Evolutionary conservation across 2,329 filamentous ascomycete genomes (phyloP).

Genomic region (Pyrenophora graminea): DNA sequence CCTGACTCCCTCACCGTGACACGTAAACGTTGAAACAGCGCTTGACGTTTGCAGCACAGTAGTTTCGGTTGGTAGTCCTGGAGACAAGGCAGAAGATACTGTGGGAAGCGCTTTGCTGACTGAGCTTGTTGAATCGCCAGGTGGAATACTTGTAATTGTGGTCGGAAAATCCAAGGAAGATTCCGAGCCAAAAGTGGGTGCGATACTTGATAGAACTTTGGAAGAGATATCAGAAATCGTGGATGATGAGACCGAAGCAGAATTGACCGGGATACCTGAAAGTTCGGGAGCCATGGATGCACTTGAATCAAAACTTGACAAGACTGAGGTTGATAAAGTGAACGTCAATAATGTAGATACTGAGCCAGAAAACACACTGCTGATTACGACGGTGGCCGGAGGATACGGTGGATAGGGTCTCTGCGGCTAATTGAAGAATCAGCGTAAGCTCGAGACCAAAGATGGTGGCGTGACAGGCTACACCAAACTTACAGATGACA

Average conservation of each 20-base stretch:
- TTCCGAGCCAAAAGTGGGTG: not conserved
- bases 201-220: not conserved
- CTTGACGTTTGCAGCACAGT: not conserved
- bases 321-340: not conserved
- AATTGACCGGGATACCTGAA: not conserved
- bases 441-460: not conserved
- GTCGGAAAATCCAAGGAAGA: not conserved
- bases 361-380: not conserved
- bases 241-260: not conserved
- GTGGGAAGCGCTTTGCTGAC: not conserved
- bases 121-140: no score
- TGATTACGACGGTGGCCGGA: not conserved
- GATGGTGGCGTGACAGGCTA: not conserved
- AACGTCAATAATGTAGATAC: not conserved
- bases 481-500: not conserved
- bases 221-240: not conserved
- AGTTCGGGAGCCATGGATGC: not conserved
- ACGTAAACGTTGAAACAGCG: slow-evolving; percentile 2
- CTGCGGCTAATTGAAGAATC: slow-evolving; percentile 9
- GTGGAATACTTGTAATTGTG: no score
- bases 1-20: no score
- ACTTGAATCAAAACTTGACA: not conserved
- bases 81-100: not conserved
- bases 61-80: not conserved
- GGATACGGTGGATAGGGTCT: slow-evolving; percentile 7